Base-by-base conservation (phyloP, 2,329 filamentous ascomycete genomes). In the Sarocladium kiliense region DNA sequence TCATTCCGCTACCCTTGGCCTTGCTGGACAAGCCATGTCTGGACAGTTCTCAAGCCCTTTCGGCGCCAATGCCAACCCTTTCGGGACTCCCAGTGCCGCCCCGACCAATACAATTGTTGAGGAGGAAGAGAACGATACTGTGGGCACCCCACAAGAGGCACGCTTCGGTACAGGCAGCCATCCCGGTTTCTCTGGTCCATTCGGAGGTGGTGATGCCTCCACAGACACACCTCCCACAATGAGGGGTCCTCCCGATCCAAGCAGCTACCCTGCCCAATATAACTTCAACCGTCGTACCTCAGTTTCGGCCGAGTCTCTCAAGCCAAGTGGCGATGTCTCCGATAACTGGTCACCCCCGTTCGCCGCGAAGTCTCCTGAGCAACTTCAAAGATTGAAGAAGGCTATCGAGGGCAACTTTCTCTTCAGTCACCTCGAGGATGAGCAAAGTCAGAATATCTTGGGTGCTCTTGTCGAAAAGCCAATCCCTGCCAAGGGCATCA, bases 251-350 rank as follows among this genome's bases (percentile, higher is more conserved):
- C 78, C 79, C 56, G 81, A 82, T 58, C 74, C 80, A 37, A 85
- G 89, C 61, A 85, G 84, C 63, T 90, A 96, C 67, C 94, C 94
- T 55, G 88, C 84, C 63, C 92, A 97, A 70, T 97, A 97, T 75
- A 96, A 96, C 71, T 87, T 96, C 73, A 89, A 85, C 64, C 88
- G 94, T 60, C 89, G 94, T 64, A 97, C 92, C 37, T 97, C 94
- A 3, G 94, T 99, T 54, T 97, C 94, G 39, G 94, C 94, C 53
- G 94, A 99, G 74, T 97, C 93, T 1, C 80, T 97, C 66, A 96
- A 96, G 71, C 94, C 94, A 18, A 89, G 86, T 50, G 86, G 88
- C 30, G 87, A 91, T 58, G 84, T 84, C 56, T 53, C 50, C 2
- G 91, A 94, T 69, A 94, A 90, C 71, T 99, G 93, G 92, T 82